phyloP scores from a whole-genome alignment of 768 basidiomycete species.

The Tubosaeta brunneosetosa region DNA sequence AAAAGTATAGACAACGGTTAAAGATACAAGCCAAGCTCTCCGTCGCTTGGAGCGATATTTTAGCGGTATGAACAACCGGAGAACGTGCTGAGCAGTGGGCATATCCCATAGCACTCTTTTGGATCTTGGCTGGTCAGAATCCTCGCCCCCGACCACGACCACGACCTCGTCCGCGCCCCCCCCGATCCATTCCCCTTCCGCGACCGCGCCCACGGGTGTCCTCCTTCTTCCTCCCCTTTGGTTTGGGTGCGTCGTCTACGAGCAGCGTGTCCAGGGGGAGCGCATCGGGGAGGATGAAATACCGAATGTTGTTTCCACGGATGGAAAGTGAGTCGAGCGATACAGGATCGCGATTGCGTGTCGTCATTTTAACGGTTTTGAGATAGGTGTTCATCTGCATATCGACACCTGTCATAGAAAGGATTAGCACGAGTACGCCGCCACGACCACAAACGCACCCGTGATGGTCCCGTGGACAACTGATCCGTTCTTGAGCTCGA shows the following conservation, averaged over 20 bases:
- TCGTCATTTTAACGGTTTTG: conserved; percentile 97
- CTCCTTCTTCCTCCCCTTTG: conserved; percentile 89
- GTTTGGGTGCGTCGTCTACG: conserved; percentile 96
- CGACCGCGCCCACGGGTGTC: conserved; percentile 63
- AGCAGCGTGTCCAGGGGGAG: conserved; percentile 94
- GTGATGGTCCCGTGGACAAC: conserved; percentile 95
- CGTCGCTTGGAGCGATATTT: conserved; percentile 19
- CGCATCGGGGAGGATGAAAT: conserved; percentile 96
- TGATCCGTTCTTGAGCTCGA: conserved; percentile 97
- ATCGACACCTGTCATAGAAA: conserved; percentile 71
- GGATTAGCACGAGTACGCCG: background rate
- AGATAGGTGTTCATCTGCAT: conserved; percentile 99
- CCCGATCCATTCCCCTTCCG: conserved; percentile 45
- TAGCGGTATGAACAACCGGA: conserved; percentile 18
- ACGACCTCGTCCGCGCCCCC: conserved; percentile 53
- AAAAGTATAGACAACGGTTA: conserved; percentile 10
- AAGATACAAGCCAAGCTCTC: conserved; percentile 21
- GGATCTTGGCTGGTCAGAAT: conserved; percentile 16
- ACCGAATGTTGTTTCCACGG: conserved; percentile 94
- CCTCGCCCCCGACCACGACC: conserved; percentile 50
- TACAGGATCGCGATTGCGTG: conserved; percentile 81
- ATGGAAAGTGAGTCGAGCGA: conserved; percentile 89
- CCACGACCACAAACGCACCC: conserved; percentile 46
- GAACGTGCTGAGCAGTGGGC: conserved; percentile 3
- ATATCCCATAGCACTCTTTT: conserved; percentile 1